These are phyloP conservation scores for Nitzschia sp. DNA, from an alignment of 108 stramenopile genomes.

Conservation along the genomic window DNA sequence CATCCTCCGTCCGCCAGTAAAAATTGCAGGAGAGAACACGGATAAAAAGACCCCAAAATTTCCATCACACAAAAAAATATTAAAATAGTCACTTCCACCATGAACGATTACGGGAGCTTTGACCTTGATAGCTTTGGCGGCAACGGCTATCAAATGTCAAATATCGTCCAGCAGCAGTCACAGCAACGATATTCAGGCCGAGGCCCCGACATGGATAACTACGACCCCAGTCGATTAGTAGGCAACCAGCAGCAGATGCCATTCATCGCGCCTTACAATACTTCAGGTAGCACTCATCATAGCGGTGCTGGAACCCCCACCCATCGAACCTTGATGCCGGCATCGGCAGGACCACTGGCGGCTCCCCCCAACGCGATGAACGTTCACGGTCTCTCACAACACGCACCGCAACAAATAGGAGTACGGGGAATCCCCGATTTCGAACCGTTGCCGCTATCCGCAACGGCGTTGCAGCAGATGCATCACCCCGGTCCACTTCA, in stretches of 20 bases:
- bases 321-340: slow-evolving; percentile 12
- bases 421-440: slow-evolving; percentile 14
- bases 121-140: slow-evolving; percentile 26
- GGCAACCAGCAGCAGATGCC: background rate
- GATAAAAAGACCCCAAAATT: no score
- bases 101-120: slow-evolving; percentile 33
- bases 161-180: slow-evolving; percentile 9
- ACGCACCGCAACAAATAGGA: slow-evolving; percentile 14
- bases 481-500: background rate
- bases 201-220: slow-evolving; percentile 25
- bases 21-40: no score
- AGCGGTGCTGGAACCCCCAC: background rate
- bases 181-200: slow-evolving; percentile 13
- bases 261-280: background rate
- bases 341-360: background rate
- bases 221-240: slow-evolving; percentile 20
- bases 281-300: no score
- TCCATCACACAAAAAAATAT: no score
- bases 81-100: slow-evolving; percentile 3
- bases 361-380: background rate
- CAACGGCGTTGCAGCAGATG: slow-evolving; percentile 2
- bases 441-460: slow-evolving; percentile 19
- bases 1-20: no score
- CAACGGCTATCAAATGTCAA: slow-evolving; percentile 12
- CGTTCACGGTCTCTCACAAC: slow-evolving; percentile 11